phyloP scores from a whole-genome alignment of 805 yeast genomes.

The Lipomyces starkeyi region DNA sequence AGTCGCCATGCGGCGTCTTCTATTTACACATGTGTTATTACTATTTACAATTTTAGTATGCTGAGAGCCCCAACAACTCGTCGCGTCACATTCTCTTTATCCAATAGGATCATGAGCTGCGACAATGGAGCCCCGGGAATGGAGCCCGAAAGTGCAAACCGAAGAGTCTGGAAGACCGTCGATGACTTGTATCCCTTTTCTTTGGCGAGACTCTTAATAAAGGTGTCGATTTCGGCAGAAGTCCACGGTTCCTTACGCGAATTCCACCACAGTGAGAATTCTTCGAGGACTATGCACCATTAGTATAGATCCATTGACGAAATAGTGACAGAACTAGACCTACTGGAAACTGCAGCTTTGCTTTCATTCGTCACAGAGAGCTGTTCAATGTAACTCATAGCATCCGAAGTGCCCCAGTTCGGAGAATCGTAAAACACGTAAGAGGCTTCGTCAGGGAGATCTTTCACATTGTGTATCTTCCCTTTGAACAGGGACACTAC shows the following conservation, averaged over 20 bases:
- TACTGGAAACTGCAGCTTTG: slow-evolving; percentile 13
- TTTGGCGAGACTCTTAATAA: slow-evolving; percentile 9
- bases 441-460: slow-evolving; percentile 27
- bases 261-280: slow-evolving; percentile 21
- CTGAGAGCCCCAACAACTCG: slow-evolving; percentile 19
- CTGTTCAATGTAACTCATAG: slow-evolving; percentile 15
- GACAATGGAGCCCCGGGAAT: slow-evolving; percentile 36
- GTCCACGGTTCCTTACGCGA: neutral
- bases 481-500: slow-evolving; percentile 26
- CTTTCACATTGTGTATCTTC: slow-evolving; percentile 17
- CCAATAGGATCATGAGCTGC: slow-evolving; percentile 25
- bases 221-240: slow-evolving; percentile 11
- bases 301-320: neutral
- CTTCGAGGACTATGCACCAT: slow-evolving; percentile 7
- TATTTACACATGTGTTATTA: slow-evolving; percentile 11
- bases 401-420: slow-evolving; percentile 17
- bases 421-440: slow-evolving; percentile 23
- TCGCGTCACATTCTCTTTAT: slow-evolving; percentile 18
- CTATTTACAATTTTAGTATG: slow-evolving; percentile 15
- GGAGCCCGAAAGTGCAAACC: slow-evolving; percentile 34
- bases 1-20: neutral
- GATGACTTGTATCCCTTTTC: slow-evolving; percentile 7
- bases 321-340: neutral
- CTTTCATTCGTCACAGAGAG: slow-evolving; percentile 13
- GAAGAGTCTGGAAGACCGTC: slow-evolving; percentile 27